phyloP scores from a whole-genome alignment of 1,284 basidiomycete genomes.

The Ceratobasidium sp. region DNA sequence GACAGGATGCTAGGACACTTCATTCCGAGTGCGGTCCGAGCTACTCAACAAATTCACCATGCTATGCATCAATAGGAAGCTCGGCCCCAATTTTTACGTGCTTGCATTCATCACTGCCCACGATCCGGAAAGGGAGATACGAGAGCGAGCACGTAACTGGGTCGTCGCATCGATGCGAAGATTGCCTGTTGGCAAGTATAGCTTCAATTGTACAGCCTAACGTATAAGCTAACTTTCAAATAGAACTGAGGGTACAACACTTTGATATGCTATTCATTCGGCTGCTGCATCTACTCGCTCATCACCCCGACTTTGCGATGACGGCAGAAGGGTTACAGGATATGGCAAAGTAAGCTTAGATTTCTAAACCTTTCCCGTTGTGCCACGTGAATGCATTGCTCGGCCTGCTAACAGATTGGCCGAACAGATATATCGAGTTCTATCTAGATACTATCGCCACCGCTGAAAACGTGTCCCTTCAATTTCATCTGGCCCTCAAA shows the following conservation, averaged over 20 bases:
- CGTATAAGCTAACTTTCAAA: conserved; percentile 34
- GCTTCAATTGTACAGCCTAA: conserved; percentile 13
- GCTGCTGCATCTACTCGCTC: conserved; percentile 85
- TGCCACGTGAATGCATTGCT: neutral
- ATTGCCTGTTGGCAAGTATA: conserved; percentile 59
- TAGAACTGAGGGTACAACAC: conserved; percentile 66
- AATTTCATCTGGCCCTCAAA: conserved; percentile 83
- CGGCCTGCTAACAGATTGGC: conserved; percentile 15
- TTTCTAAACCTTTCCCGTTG: neutral
- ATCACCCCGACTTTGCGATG: conserved; percentile 88
- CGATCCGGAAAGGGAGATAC: conserved; percentile 88
- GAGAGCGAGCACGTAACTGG: conserved; percentile 61
- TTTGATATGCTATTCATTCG: conserved; percentile 87
- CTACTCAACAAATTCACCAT: conserved; percentile 80
- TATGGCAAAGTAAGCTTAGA: conserved; percentile 66
- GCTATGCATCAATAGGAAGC: conserved; percentile 65
- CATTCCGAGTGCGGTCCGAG: conserved; percentile 80
- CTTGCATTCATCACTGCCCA: conserved; percentile 88
- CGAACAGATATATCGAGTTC: conserved; percentile 81
- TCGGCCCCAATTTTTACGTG: conserved; percentile 78
- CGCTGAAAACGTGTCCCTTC: conserved; percentile 78
- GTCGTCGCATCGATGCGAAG: conserved; percentile 57
- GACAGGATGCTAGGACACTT: conserved; percentile 68
- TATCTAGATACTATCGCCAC: conserved; percentile 81
- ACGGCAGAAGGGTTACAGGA: conserved; percentile 66